Evolutionary conservation across 2,329 filamentous ascomycete genomes (phyloP).

Genomic region (Fusarium bactridioides): DNA sequence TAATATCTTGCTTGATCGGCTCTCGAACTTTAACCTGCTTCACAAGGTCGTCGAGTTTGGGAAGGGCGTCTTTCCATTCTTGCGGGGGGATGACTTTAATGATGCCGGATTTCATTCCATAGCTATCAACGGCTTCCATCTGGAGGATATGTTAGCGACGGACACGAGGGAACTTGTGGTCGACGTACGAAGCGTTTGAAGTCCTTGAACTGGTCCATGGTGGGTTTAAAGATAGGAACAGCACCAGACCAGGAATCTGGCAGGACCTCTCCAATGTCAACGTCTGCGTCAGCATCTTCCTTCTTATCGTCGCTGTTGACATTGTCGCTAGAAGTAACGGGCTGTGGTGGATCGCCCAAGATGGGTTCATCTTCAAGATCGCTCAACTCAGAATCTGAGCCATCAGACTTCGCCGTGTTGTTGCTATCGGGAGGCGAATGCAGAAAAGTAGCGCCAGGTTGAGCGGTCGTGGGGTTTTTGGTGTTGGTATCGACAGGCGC

Average conservation of each 20-base stretch:
- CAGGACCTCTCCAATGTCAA: constrained; percentile 79
- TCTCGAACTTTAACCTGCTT: constrained; percentile 95
- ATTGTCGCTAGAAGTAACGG: constrained; percentile 36
- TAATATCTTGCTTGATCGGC: constrained; percentile 97
- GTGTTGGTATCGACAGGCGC: constrained; percentile 38
- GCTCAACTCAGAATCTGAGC: constrained; percentile 71
- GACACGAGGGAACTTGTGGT: neutral
- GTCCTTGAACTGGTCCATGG: constrained; percentile 92
- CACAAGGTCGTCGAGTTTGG: constrained; percentile 81
- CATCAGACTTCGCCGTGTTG: constrained; percentile 65
- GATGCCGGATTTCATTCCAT: constrained; percentile 97
- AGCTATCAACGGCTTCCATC: constrained; percentile 86
- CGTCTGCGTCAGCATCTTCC: constrained; percentile 62
- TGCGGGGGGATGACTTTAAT: constrained; percentile 93
- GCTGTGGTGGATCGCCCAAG: constrained; percentile 45
- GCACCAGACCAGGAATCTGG: constrained; percentile 92
- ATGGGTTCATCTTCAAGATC: constrained; percentile 67
- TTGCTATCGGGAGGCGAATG: constrained; percentile 72
- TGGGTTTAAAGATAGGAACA: constrained; percentile 94
- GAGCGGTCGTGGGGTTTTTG: constrained; percentile 47
- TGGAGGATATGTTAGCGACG: constrained; percentile 47
- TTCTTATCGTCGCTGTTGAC: constrained; percentile 48
- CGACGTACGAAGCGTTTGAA: constrained; percentile 85
- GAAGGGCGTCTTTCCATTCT: constrained; percentile 89
- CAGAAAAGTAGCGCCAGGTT: constrained; percentile 55